Conservation (phyloP, 805 yeast species). For the Pichia ethanolica region DNA sequence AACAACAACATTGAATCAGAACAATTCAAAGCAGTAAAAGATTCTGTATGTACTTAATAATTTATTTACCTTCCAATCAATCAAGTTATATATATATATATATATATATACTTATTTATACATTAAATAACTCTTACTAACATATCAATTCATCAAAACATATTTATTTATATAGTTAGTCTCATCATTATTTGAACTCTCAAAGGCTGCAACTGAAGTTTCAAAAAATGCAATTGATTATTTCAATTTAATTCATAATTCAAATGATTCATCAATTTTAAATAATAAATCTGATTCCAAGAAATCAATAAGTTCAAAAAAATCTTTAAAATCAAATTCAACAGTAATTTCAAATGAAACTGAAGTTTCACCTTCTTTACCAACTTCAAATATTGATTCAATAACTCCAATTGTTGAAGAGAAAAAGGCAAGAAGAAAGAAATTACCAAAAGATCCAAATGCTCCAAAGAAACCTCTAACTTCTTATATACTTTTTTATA, state of each 20-base stretch:
- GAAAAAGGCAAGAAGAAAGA: constrained; percentile 39
- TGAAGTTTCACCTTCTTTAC: neutral
- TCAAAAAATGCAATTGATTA: constrained; percentile 74
- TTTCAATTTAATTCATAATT: constrained; percentile 45
- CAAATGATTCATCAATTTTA: no score
- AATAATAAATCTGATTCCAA: neutral
- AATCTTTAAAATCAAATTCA: neutral
- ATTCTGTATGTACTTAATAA: neutral
- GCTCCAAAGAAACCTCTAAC: constrained; percentile 96
- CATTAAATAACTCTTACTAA: no score
- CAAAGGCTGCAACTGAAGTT: constrained; percentile 82
- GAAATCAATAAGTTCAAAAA: neutral
- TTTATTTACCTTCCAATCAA: no score
- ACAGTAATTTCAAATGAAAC: neutral
- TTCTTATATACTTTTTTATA: constrained; percentile 72
- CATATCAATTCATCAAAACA: no score
- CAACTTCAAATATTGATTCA: neutral
- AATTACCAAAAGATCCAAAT: constrained; percentile 65
- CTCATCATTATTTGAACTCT: constrained; percentile 70
- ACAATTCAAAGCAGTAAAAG: constrained; percentile 25
- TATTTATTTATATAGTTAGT: constrained; percentile 35
- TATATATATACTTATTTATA: neutral
- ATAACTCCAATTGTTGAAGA: constrained; percentile 19
- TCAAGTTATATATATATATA: neutral
- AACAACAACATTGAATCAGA: constrained; percentile 4